Evolutionary conservation across 306 rosid genomes (phyloP).

Genomic region (Dryas drummondii): DNA sequence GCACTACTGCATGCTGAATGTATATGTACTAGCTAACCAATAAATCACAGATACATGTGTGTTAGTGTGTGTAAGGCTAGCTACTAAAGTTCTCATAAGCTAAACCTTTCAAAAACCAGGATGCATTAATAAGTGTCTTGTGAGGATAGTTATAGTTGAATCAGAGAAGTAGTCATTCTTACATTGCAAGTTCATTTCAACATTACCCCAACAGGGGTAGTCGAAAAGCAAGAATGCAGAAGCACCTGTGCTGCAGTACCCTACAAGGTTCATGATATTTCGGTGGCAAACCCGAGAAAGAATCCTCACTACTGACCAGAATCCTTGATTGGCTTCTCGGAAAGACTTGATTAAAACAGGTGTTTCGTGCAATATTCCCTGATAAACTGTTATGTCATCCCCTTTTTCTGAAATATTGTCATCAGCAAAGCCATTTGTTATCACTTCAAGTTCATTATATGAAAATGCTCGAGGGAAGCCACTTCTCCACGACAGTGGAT

Average conservation of each 20-base stretch:
- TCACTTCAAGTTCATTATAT: slow-evolving; percentile 9
- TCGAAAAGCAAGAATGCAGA: slow-evolving; percentile 24
- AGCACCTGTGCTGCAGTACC: slow-evolving; percentile 23
- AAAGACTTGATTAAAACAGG: slow-evolving; percentile 15
- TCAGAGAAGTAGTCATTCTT: neutral
- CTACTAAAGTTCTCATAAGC: neutral
- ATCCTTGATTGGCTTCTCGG: neutral
- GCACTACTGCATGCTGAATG: neutral
- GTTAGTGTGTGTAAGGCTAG: neutral
- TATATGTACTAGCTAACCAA: neutral
- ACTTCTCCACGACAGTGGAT: slow-evolving; percentile 30
- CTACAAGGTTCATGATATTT: slow-evolving; percentile 28
- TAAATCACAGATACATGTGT: neutral
- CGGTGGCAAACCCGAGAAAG: slow-evolving; percentile 23
- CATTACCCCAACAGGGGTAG: neutral
- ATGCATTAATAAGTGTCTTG: neutral
- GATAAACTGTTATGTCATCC: slow-evolving; percentile 2
- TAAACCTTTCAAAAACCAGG: neutral
- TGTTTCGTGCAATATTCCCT: slow-evolving; percentile 26
- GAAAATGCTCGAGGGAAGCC: slow-evolving; percentile 28
- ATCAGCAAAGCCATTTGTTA: slow-evolving; percentile 23
- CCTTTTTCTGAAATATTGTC: neutral
- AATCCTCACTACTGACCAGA: slow-evolving; percentile 19
- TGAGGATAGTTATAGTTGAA: neutral
- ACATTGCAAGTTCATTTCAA: slow-evolving; percentile 15